Evolutionary conservation across 306 rosid species (phyloP), one percentile per base, ranked within the genome.

Genomic region (Urtica urens): DNA sequence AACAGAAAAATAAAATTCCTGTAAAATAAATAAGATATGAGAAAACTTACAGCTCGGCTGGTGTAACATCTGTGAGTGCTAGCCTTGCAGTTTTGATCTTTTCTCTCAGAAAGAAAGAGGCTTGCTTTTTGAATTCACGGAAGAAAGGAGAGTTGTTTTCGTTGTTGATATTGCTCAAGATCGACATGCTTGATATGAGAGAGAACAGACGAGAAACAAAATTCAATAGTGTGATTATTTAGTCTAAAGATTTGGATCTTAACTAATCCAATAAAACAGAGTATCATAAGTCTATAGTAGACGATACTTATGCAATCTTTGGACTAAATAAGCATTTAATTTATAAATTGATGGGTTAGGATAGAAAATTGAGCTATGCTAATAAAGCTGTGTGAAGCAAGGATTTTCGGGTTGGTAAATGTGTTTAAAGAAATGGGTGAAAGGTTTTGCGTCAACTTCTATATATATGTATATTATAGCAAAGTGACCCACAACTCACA

Each of bases 21-120:
- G 9, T n/a, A 10, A 41, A 6, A 10, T 35, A 13, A 35, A 35
- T 7, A 35, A 41, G 0, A 17, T 10, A 41, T 23, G n/a, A 46
- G 5, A 10, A 30, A 50, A 12, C 78, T 72, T 63, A 84, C 97
- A 90, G 50, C 55, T 90, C 63, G 25, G 92, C 83, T 11, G 94
- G 80, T 33, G 99, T 90, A 53, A 85, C 95, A 79, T 90, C 95
- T 9, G 99, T 90, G 50, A 90, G 87, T 45, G 86, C 99, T 51
- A 90, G 65, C 74, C 99, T 79, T 20, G 95, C 95, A 51, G 77
- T 81, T 76, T 81, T 90, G 74, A 90, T 54, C 62, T 90, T 90
- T 75, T 81, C 94, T 74, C 79, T 90, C 60, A 90, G 53, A 66
- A 75, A 90, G 76, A 79, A 90, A 46, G 99, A 90, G 46, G 99